These are phyloP conservation scores for Actinidia polygama DNA, from an alignment of 179 eudicot genomes.

Conservation along the genomic window DNA sequence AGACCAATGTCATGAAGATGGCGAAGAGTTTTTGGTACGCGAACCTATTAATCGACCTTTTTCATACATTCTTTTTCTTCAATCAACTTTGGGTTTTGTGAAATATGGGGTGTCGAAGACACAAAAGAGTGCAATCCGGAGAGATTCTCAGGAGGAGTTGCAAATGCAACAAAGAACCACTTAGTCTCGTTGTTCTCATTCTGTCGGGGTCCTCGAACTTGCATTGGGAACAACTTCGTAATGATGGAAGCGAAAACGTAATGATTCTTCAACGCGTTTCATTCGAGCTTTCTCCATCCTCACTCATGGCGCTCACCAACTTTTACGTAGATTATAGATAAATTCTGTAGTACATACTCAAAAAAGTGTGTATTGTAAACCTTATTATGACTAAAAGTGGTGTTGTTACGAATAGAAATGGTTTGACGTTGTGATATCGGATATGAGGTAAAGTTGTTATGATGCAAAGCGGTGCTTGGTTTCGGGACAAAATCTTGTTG, in stretches of 20 bases:
- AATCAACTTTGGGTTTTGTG: not conserved
- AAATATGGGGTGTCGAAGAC: conserved; percentile 14
- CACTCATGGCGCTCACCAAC: conserved; percentile 1
- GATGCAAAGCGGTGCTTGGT: no score
- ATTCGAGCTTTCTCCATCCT: conserved; percentile 23
- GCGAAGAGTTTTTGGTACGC: no score
- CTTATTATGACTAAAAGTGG: no score
- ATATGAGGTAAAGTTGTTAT: no score
- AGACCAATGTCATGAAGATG: no score
- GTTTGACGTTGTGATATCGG: no score
- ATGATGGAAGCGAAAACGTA: conserved; percentile 15
- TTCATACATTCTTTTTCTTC: no score
- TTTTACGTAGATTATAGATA: not conserved
- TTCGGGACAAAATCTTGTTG: no score
- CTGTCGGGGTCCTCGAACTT: not conserved
- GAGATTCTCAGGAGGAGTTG: conserved; percentile 14
- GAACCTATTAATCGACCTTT: no score
- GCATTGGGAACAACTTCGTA: conserved; percentile 17
- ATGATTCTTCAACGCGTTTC: conserved; percentile 12
- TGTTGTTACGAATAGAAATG: no score
- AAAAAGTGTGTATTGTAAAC: no score
- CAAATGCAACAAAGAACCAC: not conserved
- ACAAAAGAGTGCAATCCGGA: conserved; percentile 22
- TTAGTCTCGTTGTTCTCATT: conserved; percentile 11
- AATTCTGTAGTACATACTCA: no score